Evolutionary conservation across 331 rosid species (phyloP).

Genomic region (Acacia concinna): DNA sequence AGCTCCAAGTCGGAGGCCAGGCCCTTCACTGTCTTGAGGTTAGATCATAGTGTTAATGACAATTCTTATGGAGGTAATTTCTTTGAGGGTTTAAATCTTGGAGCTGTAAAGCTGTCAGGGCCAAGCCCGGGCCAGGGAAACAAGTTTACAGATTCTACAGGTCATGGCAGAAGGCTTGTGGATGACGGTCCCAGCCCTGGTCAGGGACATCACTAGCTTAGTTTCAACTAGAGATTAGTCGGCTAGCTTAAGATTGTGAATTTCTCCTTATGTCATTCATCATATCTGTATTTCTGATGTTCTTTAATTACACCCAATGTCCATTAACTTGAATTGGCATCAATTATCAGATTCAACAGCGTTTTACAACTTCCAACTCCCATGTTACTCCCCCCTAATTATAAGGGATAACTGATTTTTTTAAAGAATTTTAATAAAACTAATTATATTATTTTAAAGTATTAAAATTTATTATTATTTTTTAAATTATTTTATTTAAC

Average conservation of each 20-base stretch:
- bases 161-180: neutral
- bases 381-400: too few relatives aligned
- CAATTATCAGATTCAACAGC: neutral
- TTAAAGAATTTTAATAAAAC: too few relatives aligned
- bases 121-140: constrained; percentile 26
- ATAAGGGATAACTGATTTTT: too few relatives aligned
- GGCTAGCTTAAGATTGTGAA: too few relatives aligned
- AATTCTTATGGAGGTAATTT: neutral
- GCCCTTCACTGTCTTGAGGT: constrained; percentile 5
- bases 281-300: neutral
- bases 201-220: too few relatives aligned
- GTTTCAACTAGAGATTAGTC: too few relatives aligned
- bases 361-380: neutral
- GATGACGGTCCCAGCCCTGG: constrained; percentile 23
- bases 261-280: too few relatives aligned
- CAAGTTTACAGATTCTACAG: neutral
- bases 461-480: too few relatives aligned
- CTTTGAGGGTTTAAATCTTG: constrained; percentile 7
- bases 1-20: constrained; percentile 18
- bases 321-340: neutral
- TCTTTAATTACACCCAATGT: neutral
- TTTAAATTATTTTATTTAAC: too few relatives aligned
- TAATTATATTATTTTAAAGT: too few relatives aligned
- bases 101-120: constrained; percentile 10
- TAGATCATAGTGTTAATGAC: neutral